These are phyloP conservation scores for Pholiota conissans DNA, from an alignment of 768 basidiomycete genomes.

Conservation along the genomic window DNA sequence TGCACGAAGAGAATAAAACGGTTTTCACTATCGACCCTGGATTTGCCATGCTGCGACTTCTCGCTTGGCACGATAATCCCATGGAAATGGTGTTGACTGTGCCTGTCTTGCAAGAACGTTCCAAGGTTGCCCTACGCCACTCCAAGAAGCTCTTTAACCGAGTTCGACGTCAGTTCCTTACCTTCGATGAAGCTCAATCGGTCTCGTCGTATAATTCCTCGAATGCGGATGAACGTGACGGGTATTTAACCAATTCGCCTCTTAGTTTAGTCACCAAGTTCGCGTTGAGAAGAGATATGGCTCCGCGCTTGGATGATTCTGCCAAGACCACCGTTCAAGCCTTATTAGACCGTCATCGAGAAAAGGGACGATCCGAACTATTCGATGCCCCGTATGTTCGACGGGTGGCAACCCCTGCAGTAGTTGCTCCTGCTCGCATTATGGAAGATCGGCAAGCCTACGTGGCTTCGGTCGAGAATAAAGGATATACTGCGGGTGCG, in stretches of 20 bases:
- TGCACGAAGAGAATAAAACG: not conserved
- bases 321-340: too few relatives aligned
- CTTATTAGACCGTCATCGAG: too few relatives aligned
- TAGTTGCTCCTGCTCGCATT: not conserved
- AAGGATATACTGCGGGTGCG: not conserved
- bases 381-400: not conserved
- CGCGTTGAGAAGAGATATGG: too few relatives aligned
- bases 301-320: too few relatives aligned
- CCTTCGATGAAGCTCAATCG: conserved; percentile 4
- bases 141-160: conserved; percentile 1
- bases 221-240: not conserved
- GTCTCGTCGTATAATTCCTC: conserved; percentile 11
- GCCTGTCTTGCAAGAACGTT: conserved; percentile 2
- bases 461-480: not conserved
- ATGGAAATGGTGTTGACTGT: not conserved
- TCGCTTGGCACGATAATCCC: not conserved
- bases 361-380: too few relatives aligned
- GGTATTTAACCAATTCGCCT: not conserved
- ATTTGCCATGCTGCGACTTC: not conserved
- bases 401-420: not conserved
- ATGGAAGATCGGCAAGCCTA: not conserved
- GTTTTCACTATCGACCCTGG: conserved; percentile 2
- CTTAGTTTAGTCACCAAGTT: not conserved
- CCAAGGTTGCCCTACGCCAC: not conserved
- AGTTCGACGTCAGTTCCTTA: not conserved